phyloP scores from a whole-genome alignment of 2,329 filamentous ascomycete genomes.

The Neonectria neomacrospora region DNA sequence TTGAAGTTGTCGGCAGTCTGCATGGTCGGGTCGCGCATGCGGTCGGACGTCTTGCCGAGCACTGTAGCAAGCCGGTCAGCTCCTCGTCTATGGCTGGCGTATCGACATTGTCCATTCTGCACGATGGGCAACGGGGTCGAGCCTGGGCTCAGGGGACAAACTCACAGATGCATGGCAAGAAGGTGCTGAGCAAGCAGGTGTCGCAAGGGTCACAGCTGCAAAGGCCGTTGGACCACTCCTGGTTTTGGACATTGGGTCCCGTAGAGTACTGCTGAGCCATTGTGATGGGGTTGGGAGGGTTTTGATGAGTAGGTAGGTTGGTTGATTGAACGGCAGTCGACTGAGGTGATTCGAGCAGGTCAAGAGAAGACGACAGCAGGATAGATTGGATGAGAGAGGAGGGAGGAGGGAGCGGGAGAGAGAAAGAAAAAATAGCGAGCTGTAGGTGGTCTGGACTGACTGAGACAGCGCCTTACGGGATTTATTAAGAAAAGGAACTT shows the following conservation, averaged over 20 bases:
- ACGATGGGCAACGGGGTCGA: not conserved
- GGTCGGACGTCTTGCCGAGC: conserved; percentile 56
- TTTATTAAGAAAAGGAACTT: conserved; percentile 20
- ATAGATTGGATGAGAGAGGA: not conserved
- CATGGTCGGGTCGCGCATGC: conserved; percentile 57
- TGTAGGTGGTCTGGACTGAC: conserved; percentile 15
- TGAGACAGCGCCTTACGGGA: conserved; percentile 25
- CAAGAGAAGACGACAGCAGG: not conserved
- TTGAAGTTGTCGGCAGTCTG: conserved; percentile 53
- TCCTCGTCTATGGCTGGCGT: not conserved
- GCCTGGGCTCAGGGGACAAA: conserved; percentile 18
- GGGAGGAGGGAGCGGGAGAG: not conserved
- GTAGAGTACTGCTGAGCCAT: conserved; percentile 43
- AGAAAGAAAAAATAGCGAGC: conserved; percentile 1
- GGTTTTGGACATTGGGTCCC: conserved; percentile 43
- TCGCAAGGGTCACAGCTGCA: conserved; percentile 55
- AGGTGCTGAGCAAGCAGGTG: conserved; percentile 53
- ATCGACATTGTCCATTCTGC: not conserved
- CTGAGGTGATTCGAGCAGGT: conserved; percentile 8
- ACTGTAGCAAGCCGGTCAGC: conserved; percentile 47
- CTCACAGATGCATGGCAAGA: conserved; percentile 58
- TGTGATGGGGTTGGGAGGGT: conserved; percentile 24
- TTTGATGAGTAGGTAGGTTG: conserved; percentile 4
- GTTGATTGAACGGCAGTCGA: conserved; percentile 5
- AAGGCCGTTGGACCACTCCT: conserved; percentile 53